These are phyloP conservation scores for Hymenoscyphus fraxineus DNA, from an alignment of 2,329 filamentous ascomycete species.

Conservation along the genomic window DNA sequence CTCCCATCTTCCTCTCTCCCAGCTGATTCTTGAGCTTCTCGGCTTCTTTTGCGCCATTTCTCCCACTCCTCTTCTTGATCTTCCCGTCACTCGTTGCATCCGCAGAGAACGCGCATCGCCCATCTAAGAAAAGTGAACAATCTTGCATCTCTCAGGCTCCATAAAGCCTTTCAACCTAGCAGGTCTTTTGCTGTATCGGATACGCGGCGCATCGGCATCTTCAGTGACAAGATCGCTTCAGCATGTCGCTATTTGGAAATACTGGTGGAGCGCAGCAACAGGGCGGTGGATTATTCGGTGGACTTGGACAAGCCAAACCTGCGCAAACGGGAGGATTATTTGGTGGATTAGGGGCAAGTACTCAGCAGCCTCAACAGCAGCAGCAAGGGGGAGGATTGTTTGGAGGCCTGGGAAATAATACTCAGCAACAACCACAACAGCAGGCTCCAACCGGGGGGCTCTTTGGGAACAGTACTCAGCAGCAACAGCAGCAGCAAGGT, in stretches of 20 bases:
- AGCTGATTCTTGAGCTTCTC: neutral
- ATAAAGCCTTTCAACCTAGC: neutral
- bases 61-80: neutral
- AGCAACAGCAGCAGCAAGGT: slow-evolving; percentile 31
- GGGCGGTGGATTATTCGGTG: slow-evolving; percentile 10
- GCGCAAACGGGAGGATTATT: slow-evolving; percentile 19
- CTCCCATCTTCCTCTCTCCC: neutral
- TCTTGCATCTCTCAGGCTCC: neutral
- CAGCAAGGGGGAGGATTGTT: slow-evolving; percentile 38
- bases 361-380: slow-evolving; percentile 20
- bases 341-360: slow-evolving; percentile 17
- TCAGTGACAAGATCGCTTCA: neutral
- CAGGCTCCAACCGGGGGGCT: slow-evolving; percentile 28
- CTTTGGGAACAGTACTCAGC: slow-evolving; percentile 23
- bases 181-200: neutral
- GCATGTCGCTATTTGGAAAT: slow-evolving; percentile 17
- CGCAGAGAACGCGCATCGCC: neutral
- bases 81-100: neutral
- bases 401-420: slow-evolving; percentile 35
- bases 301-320: slow-evolving; percentile 31
- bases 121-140: no score
- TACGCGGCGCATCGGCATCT: neutral
- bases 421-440: slow-evolving; percentile 19
- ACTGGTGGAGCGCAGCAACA: slow-evolving; percentile 16
- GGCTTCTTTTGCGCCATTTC: neutral